phyloP scores from a whole-genome alignment of 768 basidiomycete species.

The Thelephora ganbajun region DNA sequence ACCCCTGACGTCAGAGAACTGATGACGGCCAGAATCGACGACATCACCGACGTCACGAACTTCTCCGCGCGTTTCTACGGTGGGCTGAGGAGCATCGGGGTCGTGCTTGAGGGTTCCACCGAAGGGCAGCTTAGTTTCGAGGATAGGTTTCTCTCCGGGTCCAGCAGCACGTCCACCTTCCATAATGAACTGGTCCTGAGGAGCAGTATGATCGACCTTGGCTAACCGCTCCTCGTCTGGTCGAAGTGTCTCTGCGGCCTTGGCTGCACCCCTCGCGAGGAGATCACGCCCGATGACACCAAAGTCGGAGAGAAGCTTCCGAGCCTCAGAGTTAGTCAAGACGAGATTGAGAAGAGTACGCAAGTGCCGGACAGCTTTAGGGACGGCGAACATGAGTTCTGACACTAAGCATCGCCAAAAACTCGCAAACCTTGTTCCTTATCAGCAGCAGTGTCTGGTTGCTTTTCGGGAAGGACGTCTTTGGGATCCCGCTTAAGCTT shows the following conservation, averaged over 20 bases:
- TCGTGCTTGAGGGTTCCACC: conserved; percentile 20
- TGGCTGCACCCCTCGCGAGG: conserved; percentile 56
- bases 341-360: conserved; percentile 79
- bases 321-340: conserved; percentile 85
- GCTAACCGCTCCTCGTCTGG: conserved; percentile 50
- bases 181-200: conserved; percentile 51
- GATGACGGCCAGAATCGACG: neutral
- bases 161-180: conserved; percentile 26
- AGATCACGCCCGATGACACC: conserved; percentile 72
- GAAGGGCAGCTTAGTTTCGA: conserved; percentile 32
- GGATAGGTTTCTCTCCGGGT: conserved; percentile 30
- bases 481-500: conserved; percentile 27
- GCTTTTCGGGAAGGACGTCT: conserved; percentile 34
- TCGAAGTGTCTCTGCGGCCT: conserved; percentile 54
- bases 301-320: conserved; percentile 77
- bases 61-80: conserved; percentile 15
- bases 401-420: neutral
- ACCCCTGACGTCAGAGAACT: too few species aligned
- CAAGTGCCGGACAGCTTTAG: conserved; percentile 65
- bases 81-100: neutral
- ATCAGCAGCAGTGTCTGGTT: conserved; percentile 33
- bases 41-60: conserved; percentile 18
- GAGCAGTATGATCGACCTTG: conserved; percentile 56
- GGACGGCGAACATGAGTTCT: conserved; percentile 8
- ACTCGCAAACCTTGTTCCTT: conserved; percentile 40